Conservation (phyloP, 139 green algal genomes). For the Micractinium conductrix region DNA sequence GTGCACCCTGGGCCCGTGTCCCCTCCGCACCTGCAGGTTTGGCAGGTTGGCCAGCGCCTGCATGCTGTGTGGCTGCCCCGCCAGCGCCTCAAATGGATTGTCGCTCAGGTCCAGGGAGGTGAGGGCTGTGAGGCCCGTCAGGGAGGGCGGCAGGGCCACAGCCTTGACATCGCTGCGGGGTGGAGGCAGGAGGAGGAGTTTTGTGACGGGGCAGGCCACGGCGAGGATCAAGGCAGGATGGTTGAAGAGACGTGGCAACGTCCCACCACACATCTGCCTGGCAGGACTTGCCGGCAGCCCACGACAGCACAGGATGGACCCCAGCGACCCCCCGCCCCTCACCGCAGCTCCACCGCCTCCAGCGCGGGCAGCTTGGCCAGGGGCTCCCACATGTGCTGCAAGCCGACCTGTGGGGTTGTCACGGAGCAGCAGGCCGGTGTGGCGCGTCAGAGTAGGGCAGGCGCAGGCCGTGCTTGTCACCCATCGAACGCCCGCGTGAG, state of each 20-base stretch:
- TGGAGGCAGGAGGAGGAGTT: neutral
- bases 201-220: too few species aligned
- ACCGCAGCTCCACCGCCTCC: conserved; percentile 32
- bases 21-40: conserved; percentile 13
- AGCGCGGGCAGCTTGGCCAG: conserved; percentile 26
- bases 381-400: conserved; percentile 6
- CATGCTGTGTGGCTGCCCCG: neutral
- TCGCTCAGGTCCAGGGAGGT: conserved; percentile 32
- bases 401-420: neutral
- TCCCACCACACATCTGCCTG: neutral
- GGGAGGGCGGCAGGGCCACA: neutral
- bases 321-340: neutral
- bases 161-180: conserved; percentile 19
- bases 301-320: too few species aligned
- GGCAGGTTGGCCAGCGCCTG: conserved; percentile 12
- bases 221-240: too few species aligned
- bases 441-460: too few species aligned
- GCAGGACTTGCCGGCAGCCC: too few species aligned
- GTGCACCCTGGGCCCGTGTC: neutral
- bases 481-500: too few species aligned
- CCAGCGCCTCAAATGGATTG: conserved; percentile 16
- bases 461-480: neutral
- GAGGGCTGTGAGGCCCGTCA: conserved; percentile 15
- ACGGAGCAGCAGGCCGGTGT: neutral
- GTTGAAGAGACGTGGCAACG: too few species aligned